Conservation (phyloP, 164 flowering plant species). For the Chloranthus sessilifolius region DNA sequence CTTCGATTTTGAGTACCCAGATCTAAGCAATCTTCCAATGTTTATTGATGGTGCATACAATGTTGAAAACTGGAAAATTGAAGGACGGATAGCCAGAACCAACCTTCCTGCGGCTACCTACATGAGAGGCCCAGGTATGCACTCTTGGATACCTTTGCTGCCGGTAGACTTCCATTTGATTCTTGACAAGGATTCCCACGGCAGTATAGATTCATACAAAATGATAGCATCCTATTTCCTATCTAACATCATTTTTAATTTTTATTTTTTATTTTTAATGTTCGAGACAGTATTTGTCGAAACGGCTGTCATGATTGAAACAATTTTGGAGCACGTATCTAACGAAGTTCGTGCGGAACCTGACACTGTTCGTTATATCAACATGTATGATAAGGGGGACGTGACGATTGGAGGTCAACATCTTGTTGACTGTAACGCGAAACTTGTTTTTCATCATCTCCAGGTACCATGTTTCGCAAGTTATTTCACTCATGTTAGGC, state of each 20-base stretch:
- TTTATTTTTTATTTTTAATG: not conserved
- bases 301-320: slow-evolving; percentile 10
- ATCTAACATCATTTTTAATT: not conserved
- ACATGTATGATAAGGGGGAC: slow-evolving; percentile 11
- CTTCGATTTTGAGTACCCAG: slow-evolving; percentile 9
- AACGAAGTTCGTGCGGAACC: slow-evolving; percentile 3
- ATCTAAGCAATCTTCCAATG: not conserved
- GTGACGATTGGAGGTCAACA: slow-evolving; percentile 4
- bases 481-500: too few relatives aligned
- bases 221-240: not conserved
- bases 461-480: too few relatives aligned
- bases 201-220: not conserved
- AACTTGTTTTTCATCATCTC: slow-evolving; percentile 5
- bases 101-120: slow-evolving; percentile 11
- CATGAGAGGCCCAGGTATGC: slow-evolving; percentile 11
- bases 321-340: slow-evolving; percentile 8
- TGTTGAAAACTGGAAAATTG: slow-evolving; percentile 10
- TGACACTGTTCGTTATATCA: slow-evolving; percentile 4
- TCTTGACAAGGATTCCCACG: too few relatives aligned
- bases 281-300: slow-evolving; percentile 10
- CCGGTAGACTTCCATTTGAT: not conserved
- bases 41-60: slow-evolving; percentile 8
- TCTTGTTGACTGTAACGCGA: slow-evolving; percentile 9
- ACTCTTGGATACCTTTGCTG: not conserved
- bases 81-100: slow-evolving; percentile 4